A percentile compares a stretch with the other conserved stretches of the same genome.
These are phyloP conservation scores for Patellifolia procumbens DNA, from an alignment of 179 eudicot genomes.

Conservation along the genomic window DNA sequence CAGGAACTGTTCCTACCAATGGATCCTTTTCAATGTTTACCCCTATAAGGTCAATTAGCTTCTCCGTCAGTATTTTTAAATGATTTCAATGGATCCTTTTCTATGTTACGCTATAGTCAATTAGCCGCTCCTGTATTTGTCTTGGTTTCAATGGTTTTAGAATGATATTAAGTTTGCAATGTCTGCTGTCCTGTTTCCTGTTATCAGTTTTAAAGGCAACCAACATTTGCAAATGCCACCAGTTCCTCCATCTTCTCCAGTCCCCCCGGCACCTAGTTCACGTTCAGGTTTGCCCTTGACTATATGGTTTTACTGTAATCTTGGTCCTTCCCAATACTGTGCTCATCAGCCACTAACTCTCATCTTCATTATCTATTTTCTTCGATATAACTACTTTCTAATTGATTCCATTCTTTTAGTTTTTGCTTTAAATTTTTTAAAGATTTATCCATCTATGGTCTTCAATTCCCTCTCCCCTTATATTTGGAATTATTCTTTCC, in stretches of 20 bases:
- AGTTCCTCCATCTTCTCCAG: conserved; percentile 56
- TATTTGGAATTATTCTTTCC: background rate
- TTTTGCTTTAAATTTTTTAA: too few species aligned
- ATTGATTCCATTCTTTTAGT: too few species aligned
- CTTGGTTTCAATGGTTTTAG: background rate
- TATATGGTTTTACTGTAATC: background rate
- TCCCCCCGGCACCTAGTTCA: conserved; percentile 41
- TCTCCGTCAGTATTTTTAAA: background rate
- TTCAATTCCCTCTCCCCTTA: background rate
- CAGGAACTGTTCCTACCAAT: conserved; percentile 68
- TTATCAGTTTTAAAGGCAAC: conserved; percentile 60
- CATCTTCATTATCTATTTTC: conserved; percentile 4
- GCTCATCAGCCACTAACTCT: background rate
- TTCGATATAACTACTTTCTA: background rate
- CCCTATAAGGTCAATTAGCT: conserved; percentile 65
- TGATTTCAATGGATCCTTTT: too few species aligned
- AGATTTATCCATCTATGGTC: background rate
- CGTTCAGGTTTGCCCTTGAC: conserved; percentile 46
- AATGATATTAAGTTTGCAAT: background rate
- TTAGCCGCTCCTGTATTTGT: too few species aligned
- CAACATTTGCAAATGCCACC: conserved; percentile 35
- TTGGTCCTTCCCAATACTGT: background rate
- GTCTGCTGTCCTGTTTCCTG: conserved; percentile 10
- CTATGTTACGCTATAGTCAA: too few species aligned
- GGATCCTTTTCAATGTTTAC: conserved; percentile 88